Percentiles rank a stretch among this genome's conserved stretches.
Evolutionary conservation across 768 basidiomycete genomes (phyloP).

Genomic region (Boletus patriciae): DNA sequence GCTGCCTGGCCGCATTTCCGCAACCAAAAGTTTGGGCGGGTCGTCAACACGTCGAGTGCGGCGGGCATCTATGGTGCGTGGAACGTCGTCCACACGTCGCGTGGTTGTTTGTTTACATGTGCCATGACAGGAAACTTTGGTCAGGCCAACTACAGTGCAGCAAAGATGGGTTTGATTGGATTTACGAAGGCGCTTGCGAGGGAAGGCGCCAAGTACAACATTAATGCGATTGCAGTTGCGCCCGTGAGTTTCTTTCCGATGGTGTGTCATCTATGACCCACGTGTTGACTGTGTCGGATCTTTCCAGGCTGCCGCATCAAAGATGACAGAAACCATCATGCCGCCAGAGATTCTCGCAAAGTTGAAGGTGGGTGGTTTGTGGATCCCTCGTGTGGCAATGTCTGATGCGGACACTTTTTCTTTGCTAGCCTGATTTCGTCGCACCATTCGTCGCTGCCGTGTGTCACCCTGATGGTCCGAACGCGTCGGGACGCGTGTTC

Average conservation of each 20-base stretch:
- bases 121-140: constrained; percentile 78
- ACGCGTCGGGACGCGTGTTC: constrained; percentile 80
- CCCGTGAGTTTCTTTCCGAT: constrained; percentile 55
- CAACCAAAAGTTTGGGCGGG: constrained; percentile 90
- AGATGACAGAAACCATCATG: constrained; percentile 95
- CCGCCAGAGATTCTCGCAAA: constrained; percentile 92
- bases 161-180: constrained; percentile 92
- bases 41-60: constrained; percentile 93
- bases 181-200: constrained; percentile 92
- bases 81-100: neutral
- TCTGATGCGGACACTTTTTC: neutral
- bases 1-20: constrained; percentile 96
- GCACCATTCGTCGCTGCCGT: constrained; percentile 90
- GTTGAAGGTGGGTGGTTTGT: constrained; percentile 52
- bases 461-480: constrained; percentile 79
- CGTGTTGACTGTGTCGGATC: neutral
- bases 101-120: neutral
- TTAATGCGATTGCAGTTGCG: constrained; percentile 83
- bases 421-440: constrained; percentile 72
- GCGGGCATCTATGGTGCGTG: constrained; percentile 85
- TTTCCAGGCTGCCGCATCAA: constrained; percentile 82
- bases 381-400: neutral
- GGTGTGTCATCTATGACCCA: neutral
- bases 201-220: constrained; percentile 91
- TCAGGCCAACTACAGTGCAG: constrained; percentile 96